Evolutionary conservation across 1,139 yeast species (phyloP).

Genomic region (Casaregolazyma lundiana): DNA sequence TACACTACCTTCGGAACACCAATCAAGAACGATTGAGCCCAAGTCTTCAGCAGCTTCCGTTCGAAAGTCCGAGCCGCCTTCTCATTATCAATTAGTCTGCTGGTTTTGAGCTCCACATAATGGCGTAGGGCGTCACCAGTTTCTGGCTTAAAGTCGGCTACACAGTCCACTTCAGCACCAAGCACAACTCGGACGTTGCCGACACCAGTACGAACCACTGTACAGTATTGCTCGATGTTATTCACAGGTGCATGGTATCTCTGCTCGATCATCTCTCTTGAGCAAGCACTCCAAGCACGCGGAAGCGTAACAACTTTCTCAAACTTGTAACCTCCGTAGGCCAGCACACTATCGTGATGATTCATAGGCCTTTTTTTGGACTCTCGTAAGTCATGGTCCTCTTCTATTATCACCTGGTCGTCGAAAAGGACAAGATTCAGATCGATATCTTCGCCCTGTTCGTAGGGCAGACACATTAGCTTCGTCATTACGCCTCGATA

Average conservation of each 20-base stretch:
- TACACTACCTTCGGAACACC: slow-evolving; percentile 76
- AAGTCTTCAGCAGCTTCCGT: slow-evolving; percentile 63
- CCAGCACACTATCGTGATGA: slow-evolving; percentile 29
- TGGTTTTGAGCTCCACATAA: slow-evolving; percentile 82
- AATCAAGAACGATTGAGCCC: slow-evolving; percentile 91
- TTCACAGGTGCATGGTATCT: slow-evolving; percentile 54
- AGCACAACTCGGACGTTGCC: slow-evolving; percentile 65
- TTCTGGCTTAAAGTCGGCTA: slow-evolving; percentile 70
- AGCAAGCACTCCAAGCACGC: slow-evolving; percentile 66
- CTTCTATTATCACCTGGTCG: slow-evolving; percentile 79
- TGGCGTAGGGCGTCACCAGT: slow-evolving; percentile 51
- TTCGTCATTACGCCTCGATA: slow-evolving; percentile 79
- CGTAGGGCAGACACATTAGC: slow-evolving; percentile 58
- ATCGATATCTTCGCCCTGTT: slow-evolving; percentile 52
- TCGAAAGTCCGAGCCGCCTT: slow-evolving; percentile 61
- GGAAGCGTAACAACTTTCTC: slow-evolving; percentile 73
- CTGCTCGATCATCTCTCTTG: slow-evolving; percentile 62
- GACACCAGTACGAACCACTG: slow-evolving; percentile 78
- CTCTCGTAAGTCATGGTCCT: slow-evolving; percentile 44
- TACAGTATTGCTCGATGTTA: slow-evolving; percentile 70
- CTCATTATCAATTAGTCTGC: slow-evolving; percentile 49
- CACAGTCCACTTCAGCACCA: slow-evolving; percentile 92
- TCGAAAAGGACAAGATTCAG: slow-evolving; percentile 64
- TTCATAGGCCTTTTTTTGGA: slow-evolving; percentile 22
- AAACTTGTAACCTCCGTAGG: slow-evolving; percentile 62